Conservation (phyloP, 768 basidiomycete species). For the Gymnopilus dilepis region DNA sequence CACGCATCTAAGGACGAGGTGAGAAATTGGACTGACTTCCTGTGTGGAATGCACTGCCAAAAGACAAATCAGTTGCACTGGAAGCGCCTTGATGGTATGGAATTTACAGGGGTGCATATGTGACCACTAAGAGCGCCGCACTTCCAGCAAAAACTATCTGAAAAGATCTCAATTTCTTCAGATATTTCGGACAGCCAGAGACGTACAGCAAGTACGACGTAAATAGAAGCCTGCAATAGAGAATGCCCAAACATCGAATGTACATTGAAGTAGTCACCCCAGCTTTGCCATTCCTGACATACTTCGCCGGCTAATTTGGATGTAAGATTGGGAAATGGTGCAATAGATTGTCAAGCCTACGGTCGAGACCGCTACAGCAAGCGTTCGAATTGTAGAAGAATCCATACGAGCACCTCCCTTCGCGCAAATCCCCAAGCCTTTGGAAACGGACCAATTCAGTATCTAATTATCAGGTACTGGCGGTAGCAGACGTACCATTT, state of each 20-base stretch:
- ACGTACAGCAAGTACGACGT: conserved; percentile 67
- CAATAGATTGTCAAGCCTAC: conserved; percentile 38
- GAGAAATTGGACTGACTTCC: conserved; percentile 59
- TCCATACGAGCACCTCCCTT: conserved; percentile 69
- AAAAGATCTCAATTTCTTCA: neutral
- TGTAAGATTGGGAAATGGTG: conserved; percentile 15
- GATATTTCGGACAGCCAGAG: neutral
- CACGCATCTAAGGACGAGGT: neutral
- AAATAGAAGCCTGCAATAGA: conserved; percentile 67
- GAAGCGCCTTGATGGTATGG: neutral
- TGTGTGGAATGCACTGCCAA: conserved; percentile 71
- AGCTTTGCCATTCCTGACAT: conserved; percentile 70
- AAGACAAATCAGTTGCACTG: conserved; percentile 6
- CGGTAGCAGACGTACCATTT: conserved; percentile 62
- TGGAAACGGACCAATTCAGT: neutral
- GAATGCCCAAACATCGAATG: conserved; percentile 62
- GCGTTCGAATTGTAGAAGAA: conserved; percentile 76
- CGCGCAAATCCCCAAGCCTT: conserved; percentile 73
- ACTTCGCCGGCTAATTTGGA: conserved; percentile 60
- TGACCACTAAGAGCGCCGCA: conserved; percentile 65
- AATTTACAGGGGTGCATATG: conserved; percentile 74
- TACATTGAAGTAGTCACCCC: conserved; percentile 65
- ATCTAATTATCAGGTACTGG: too few species aligned
- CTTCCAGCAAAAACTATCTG: conserved; percentile 68
- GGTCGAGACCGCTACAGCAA: conserved; percentile 71